Base-by-base conservation (phyloP, 371 early-diverging fungal genomes). In the Scutellospora calospora region DNA sequence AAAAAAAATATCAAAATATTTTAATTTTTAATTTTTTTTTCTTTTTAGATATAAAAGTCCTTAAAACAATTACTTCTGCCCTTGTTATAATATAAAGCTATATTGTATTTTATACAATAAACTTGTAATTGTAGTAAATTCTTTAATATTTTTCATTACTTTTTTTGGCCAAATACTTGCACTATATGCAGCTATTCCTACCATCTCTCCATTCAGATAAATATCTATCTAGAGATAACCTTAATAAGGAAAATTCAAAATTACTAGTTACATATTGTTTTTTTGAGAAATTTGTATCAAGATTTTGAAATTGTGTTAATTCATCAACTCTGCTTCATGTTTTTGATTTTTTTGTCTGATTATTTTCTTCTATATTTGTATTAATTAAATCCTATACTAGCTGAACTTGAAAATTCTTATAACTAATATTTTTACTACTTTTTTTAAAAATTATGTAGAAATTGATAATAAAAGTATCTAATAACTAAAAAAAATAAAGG, bases 111-210 rank as follows among this genome's bases (percentile, higher is more conserved):
- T 22, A 22, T 66, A 2, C 33, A 66, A 66, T 66, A 35, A 11
- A 59, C n/a, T 18, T 59, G n/a, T 1, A 3, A 59, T 59, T 59
- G 59, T 25, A 18, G n/a, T 25, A 22, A 18, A 59, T 59, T 27
- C n/a, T 59, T 9, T 9, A 59, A 4, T 4, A 6, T 27, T 59
- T 59, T 59, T 59, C 3, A 25, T 59, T n/a, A 59, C 8, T 27
- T 59, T 59, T 59, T 59, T 59, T 59, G 20, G 27, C 27, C 12
- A 59, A 27, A 59, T 59, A 59, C 20, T n/a, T 68, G 22, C 41
- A 68, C 45, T 11, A 68, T 68, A 45, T n/a, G 22, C 68, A 68
- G n/a, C 45, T 45, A 45, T 16, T 45, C 45, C 68, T 68, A 18
- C 6, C 9, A 9, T 68, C 38, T 68, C 49, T 68, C 45, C 68